Percentiles rank a stretch among this genome's conserved stretches.
These are phyloP conservation scores for Cryptococcus jaspeensis DNA, from an alignment of 1,284 basidiomycete species.

Conservation along the genomic window DNA sequence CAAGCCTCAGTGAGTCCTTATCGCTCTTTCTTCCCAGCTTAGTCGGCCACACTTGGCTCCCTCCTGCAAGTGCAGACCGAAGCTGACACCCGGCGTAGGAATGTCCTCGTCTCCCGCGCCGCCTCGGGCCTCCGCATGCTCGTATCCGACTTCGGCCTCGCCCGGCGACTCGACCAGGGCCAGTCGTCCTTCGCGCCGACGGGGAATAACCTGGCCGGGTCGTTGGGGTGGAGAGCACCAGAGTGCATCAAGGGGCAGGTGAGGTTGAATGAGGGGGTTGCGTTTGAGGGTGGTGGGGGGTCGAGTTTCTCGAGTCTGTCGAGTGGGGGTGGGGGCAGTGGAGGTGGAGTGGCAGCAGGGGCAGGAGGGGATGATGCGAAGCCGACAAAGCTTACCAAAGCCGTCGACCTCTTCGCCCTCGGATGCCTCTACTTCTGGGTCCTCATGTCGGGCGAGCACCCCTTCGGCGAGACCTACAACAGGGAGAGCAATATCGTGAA, in stretches of 20 bases:
- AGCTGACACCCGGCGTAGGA: conserved; percentile 49
- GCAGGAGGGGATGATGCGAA: conserved; percentile 21
- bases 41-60: background rate
- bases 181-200: conserved; percentile 90
- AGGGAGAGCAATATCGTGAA: conserved; percentile 88
- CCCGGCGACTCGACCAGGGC: conserved; percentile 86
- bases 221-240: conserved; percentile 90
- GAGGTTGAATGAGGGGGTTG: conserved; percentile 68
- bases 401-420: conserved; percentile 89
- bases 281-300: conserved; percentile 46
- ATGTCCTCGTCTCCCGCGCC: conserved; percentile 83
- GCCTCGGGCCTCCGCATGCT: conserved; percentile 78
- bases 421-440: conserved; percentile 93
- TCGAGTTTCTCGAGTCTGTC: conserved; percentile 19
- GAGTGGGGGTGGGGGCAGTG: conserved; percentile 13
- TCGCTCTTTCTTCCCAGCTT: background rate
- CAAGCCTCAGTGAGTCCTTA: conserved; percentile 72
- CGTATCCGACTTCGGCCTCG: conserved; percentile 92
- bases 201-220: conserved; percentile 70
- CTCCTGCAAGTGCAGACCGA: too few species aligned
- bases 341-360: background rate
- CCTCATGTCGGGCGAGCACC: conserved; percentile 81
- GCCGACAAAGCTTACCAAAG: conserved; percentile 71
- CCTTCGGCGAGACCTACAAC: conserved; percentile 86
- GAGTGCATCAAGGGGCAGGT: conserved; percentile 90